Base-by-base conservation (phyloP, 257 asterid genomes). In the Forsythia viridissima region DNA sequence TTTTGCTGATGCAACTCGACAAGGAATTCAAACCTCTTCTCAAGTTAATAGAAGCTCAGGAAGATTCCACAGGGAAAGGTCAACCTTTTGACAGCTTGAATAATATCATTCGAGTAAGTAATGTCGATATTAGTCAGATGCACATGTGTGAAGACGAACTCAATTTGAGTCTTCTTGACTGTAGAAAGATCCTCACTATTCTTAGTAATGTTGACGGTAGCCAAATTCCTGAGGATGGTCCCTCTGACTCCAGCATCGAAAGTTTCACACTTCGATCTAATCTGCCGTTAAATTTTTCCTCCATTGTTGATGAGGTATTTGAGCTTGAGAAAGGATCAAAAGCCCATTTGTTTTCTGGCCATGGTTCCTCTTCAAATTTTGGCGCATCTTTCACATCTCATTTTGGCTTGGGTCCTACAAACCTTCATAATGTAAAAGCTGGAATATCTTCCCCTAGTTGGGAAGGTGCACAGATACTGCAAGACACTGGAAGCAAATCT, bases 231-330 rank as follows among this genome's bases (percentile, higher is more conserved):
- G 92, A 87, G 78, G 87, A 70, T 48, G 84, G 86, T 83, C 89
- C 80, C 72, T 79, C 89, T 52, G 90, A 84, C 72, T 76, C 83
- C 59, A 76, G 82, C 74, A 36, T 81, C 80, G 94, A 87, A 71
- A 90, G 94, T 77, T 76, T 91, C 34, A 65, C 79, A 81, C 90
- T 72, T 80, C 81, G 77, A 72, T 86, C 97, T 67, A 69, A 87
- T 83, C 63, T 77, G 57, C 88, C 92, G 10, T 81, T 88, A 71
- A 87, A 77, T 74, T 96, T 96, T 83, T 84, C 91, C 71, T 91
- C 97, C 80, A 90, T 96, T 66, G 98, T 96, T 8, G 97, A 96
- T 87, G 98, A 96, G 80, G 88, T 92, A 77, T 96, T 96, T 85
- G 97, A 96, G 87, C 94, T 96, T 74, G 98, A 91, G 92, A 92